Conservation (phyloP, 2,329 filamentous ascomycete species). For the Biscogniauxia mediterranea region DNA sequence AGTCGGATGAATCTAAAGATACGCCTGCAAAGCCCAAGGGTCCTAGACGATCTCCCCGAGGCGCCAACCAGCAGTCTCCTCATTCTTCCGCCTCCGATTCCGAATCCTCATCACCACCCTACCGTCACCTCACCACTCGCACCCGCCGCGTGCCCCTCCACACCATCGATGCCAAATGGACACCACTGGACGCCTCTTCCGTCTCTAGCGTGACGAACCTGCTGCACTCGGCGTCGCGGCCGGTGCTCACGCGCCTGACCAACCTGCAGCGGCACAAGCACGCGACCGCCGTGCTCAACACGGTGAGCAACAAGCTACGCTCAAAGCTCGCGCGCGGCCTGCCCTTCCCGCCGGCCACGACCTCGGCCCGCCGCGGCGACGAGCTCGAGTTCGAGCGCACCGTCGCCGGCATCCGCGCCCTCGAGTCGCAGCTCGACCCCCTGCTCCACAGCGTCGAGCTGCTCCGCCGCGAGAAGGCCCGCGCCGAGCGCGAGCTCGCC, state of each 20-base stretch:
- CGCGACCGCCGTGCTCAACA: slow-evolving; percentile 54
- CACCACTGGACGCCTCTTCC: slow-evolving; percentile 52
- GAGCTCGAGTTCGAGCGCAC: slow-evolving; percentile 67
- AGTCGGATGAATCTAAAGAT: slow-evolving; percentile 1
- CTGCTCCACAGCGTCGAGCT: slow-evolving; percentile 62
- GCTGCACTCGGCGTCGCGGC: slow-evolving; percentile 57
- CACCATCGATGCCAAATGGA: slow-evolving; percentile 69
- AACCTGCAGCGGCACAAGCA: slow-evolving; percentile 49
- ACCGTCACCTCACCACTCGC: slow-evolving; percentile 50
- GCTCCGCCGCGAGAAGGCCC: slow-evolving; percentile 55
- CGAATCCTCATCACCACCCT: slow-evolving; percentile 33
- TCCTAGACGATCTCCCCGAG: slow-evolving; percentile 11
- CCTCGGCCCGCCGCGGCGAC: slow-evolving; percentile 47
- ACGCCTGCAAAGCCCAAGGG: slow-evolving; percentile 6
- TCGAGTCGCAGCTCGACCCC: slow-evolving; percentile 61
- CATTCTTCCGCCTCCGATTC: slow-evolving; percentile 29
- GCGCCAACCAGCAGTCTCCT: slow-evolving; percentile 8
- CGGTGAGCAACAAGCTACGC: slow-evolving; percentile 54
- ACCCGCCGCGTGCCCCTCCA: slow-evolving; percentile 57
- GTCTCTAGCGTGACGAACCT: slow-evolving; percentile 55
- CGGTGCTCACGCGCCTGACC: slow-evolving; percentile 57
- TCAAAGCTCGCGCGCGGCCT: slow-evolving; percentile 58
- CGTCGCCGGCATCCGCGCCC: slow-evolving; percentile 53
- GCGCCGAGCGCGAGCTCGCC: slow-evolving; percentile 55
- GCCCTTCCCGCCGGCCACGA: slow-evolving; percentile 62